A percentile compares a stretch with the other conserved stretches of the same genome.
phyloP scores from a whole-genome alignment of 1,139 yeast genomes.

The Geotrichum siamense region DNA sequence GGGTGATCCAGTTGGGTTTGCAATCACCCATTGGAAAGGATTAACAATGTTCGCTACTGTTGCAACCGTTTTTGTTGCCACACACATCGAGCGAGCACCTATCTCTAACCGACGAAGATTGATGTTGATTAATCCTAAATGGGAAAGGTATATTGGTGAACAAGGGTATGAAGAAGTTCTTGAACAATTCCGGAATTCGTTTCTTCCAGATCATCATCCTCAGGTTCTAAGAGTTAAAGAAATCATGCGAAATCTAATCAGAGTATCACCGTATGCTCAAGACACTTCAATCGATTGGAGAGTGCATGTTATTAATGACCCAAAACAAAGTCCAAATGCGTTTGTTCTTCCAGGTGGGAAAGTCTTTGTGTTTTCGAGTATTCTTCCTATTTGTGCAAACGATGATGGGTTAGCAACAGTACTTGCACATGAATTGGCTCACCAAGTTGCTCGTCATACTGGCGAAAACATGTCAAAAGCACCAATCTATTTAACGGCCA shows the following conservation, averaged over 20 bases:
- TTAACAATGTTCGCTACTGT: slow-evolving; percentile 9
- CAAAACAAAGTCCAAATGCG: slow-evolving; percentile 77
- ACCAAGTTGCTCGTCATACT: slow-evolving; percentile 87
- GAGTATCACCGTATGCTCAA: slow-evolving; percentile 33
- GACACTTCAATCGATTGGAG: slow-evolving; percentile 55
- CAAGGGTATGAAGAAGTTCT: slow-evolving; percentile 57
- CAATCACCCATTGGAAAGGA: slow-evolving; percentile 16
- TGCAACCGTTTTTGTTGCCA: slow-evolving; percentile 7
- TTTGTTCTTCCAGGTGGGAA: slow-evolving; percentile 95
- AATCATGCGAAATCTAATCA: slow-evolving; percentile 58
- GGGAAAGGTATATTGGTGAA: slow-evolving; percentile 64
- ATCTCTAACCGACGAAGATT: slow-evolving; percentile 67
- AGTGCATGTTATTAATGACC: slow-evolving; percentile 71
- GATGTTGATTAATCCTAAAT: slow-evolving; percentile 61
- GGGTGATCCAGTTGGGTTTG: slow-evolving; percentile 7
- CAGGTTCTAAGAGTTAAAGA: slow-evolving; percentile 46
- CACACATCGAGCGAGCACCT: slow-evolving; percentile 76
- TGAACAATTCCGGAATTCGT: slow-evolving; percentile 29
- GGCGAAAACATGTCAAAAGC: slow-evolving; percentile 58
- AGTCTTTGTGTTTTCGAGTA: slow-evolving; percentile 78
- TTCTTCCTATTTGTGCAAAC: slow-evolving; percentile 67
- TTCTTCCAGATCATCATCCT: slow-evolving; percentile 39
- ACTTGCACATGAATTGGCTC: slow-evolving; percentile 85
- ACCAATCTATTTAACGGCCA: slow-evolving; percentile 45
- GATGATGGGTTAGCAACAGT: slow-evolving; percentile 95